Conservation (phyloP, 331 rosid genomes). For the Stylosanthes scabra region DNA sequence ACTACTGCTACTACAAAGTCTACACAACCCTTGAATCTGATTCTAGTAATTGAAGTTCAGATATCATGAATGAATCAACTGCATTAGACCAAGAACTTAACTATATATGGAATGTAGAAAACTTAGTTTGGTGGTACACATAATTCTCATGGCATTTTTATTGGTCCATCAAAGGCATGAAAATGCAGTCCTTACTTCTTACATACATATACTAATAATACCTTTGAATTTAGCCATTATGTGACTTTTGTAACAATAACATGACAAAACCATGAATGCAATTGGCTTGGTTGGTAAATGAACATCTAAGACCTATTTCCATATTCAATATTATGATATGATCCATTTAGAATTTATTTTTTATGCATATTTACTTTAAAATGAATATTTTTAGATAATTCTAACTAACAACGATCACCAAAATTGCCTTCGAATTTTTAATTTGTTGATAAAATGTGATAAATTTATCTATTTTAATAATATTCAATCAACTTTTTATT, state of each 20-base stretch:
- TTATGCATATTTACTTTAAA: too few relatives aligned
- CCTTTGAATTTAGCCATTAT: conserved; percentile 52
- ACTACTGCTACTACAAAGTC: background rate
- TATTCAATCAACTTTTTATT: too few relatives aligned
- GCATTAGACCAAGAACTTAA: conserved; percentile 53
- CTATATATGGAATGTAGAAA: conserved; percentile 54
- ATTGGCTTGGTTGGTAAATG: conserved; percentile 22
- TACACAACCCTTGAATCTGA: conserved; percentile 4
- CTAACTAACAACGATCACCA: too few relatives aligned
- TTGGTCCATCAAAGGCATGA: conserved; percentile 41
- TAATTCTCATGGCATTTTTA: conserved; percentile 64
- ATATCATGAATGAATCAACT: conserved; percentile 59
- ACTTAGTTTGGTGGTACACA: conserved; percentile 72
- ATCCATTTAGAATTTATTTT: too few relatives aligned
- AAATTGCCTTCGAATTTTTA: too few relatives aligned
- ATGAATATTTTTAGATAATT: too few relatives aligned
- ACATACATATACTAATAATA: conserved; percentile 17
- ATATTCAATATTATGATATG: too few relatives aligned
- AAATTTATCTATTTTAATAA: too few relatives aligned
- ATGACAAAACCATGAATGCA: conserved; percentile 66
- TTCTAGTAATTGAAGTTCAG: conserved; percentile 33
- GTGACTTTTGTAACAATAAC: conserved; percentile 40
- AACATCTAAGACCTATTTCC: background rate
- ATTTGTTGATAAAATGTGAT: too few relatives aligned
- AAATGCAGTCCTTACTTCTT: conserved; percentile 43